Percentiles rank a stretch among this genome's conserved stretches.
Conservation (phyloP, 1,284 basidiomycete species). For the Moesziomyces sp. region DNA sequence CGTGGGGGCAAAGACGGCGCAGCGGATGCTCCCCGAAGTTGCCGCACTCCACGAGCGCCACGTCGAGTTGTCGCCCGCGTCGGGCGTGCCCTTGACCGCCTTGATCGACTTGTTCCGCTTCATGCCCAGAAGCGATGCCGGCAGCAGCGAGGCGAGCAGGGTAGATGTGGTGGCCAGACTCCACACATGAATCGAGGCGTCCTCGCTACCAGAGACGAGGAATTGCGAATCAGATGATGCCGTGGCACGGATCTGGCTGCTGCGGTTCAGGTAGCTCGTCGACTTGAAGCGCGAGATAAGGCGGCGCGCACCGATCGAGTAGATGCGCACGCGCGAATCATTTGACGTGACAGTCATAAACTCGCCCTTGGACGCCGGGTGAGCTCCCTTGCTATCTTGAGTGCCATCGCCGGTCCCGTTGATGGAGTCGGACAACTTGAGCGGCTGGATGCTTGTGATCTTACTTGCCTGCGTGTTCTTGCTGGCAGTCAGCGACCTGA, state of each 20-base stretch:
- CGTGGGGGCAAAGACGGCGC: conserved; percentile 52
- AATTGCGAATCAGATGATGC: conserved; percentile 62
- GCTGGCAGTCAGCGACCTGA: conserved; percentile 59
- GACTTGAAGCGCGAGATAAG: conserved; percentile 56
- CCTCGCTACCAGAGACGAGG: conserved; percentile 67
- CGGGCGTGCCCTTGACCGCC: not conserved
- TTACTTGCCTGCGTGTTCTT: conserved; percentile 67
- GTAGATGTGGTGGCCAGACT: conserved; percentile 25
- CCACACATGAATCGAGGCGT: conserved; percentile 64
- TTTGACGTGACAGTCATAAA: conserved; percentile 68
- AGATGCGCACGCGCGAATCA: conserved; percentile 68
- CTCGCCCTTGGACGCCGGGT: conserved; percentile 26
- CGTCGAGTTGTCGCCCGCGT: conserved; percentile 19
- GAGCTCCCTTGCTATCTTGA: no score
- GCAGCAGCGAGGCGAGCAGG: conserved; percentile 6
- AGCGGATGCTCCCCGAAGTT: conserved; percentile 38
- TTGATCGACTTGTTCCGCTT: conserved; percentile 32
- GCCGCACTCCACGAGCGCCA: conserved; percentile 47
- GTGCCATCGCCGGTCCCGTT: no score
- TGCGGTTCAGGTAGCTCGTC: conserved; percentile 51
- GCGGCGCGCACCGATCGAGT: conserved; percentile 58
- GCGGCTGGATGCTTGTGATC: conserved; percentile 66
- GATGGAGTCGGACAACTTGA: conserved; percentile 32
- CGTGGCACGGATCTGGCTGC: conserved; percentile 66
- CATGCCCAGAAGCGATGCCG: conserved; percentile 8